Base-by-base conservation (phyloP, 192 early-diverging fungal species). In the Rhizoclosmatium globosum region DNA sequence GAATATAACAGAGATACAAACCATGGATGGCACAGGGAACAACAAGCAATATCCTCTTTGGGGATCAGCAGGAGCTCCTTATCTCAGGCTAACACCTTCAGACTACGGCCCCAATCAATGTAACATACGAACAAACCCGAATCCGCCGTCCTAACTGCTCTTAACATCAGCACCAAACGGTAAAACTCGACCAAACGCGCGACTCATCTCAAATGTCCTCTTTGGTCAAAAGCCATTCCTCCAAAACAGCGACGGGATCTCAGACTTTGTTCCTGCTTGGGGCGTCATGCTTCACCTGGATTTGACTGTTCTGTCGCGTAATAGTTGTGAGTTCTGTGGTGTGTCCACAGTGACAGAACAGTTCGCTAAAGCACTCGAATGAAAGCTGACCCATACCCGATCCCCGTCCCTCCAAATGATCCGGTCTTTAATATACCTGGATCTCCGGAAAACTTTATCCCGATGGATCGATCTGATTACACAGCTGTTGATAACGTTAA, bases 261-360 rank as follows among this genome's bases (percentile, higher is more conserved):
- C 73, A n/a, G 79, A 83, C 31, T 47, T 82, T 21, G 46, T 82
- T 31, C 38, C 81, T 1, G 74, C 66, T 15, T 82, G 82, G 79
- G 62, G 62, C 42, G 21, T 43, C 11, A 46, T 15, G 6, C 15
- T 44, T 21, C 70, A 66, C 42, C 42, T 78, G 15, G 62, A 59
- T 46, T 46, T 48, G 21, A 78, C 9, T n/a, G 64, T 69, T 15
- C 39, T 23, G 43, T 11, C 53, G 19, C 39, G 53, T 42, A 66
- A 66, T 66, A 57, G 31, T 2, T 66, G 77, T 3, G n/a, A 48
- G 4, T 60, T 73, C 15, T 56, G 71, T 46, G 47, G 48, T 42
- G 48, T 42, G 39, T 43, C 73, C 13, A 70, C 60, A 31, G 31
- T 31, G 21, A 68, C 73, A 23, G 70, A 85, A 57, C 58, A 7